Percentiles rank a stretch among this genome's conserved stretches.
Evolutionary conservation across 768 basidiomycete species (phyloP).

Genomic region (Macrolepiota fuliginosa): DNA sequence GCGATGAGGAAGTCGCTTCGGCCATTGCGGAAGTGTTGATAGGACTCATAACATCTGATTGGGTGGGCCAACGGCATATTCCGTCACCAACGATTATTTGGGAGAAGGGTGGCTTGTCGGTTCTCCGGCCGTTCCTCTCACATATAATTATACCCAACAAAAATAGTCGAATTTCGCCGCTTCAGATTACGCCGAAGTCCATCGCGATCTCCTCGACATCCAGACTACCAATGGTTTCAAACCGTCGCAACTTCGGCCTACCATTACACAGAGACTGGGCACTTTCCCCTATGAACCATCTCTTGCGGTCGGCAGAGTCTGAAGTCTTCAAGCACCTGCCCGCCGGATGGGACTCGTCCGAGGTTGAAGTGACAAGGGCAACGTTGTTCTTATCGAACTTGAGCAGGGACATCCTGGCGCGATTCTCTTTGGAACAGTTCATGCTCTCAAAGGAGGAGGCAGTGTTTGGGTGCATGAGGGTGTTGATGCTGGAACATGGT

Average conservation of each 20-base stretch:
- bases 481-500: constrained; percentile 94
- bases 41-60: constrained; percentile 35
- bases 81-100: constrained; percentile 39
- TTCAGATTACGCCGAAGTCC: constrained; percentile 48
- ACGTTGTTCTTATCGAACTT: constrained; percentile 61
- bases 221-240: constrained; percentile 32
- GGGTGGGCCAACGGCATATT: constrained; percentile 36
- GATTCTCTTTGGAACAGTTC: constrained; percentile 39
- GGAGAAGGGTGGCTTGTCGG: constrained; percentile 47
- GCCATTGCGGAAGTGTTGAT: constrained; percentile 39
- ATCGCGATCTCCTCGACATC: constrained; percentile 59
- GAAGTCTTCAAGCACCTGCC: constrained; percentile 71
- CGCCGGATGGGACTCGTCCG: constrained; percentile 71
- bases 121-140: constrained; percentile 60
- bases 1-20: constrained; percentile 66
- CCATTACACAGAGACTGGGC: constrained; percentile 65
- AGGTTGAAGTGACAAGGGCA: constrained; percentile 72
- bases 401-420: constrained; percentile 41
- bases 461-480: constrained; percentile 83
- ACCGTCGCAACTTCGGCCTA: constrained; percentile 33
- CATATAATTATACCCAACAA: constrained; percentile 41
- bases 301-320: constrained; percentile 72
- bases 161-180: constrained; percentile 48
- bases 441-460: constrained; percentile 52
- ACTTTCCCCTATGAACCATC: constrained; percentile 67